Conservation (phyloP, 495 filamentous ascomycete genomes). For the Penicillium pulvis region DNA sequence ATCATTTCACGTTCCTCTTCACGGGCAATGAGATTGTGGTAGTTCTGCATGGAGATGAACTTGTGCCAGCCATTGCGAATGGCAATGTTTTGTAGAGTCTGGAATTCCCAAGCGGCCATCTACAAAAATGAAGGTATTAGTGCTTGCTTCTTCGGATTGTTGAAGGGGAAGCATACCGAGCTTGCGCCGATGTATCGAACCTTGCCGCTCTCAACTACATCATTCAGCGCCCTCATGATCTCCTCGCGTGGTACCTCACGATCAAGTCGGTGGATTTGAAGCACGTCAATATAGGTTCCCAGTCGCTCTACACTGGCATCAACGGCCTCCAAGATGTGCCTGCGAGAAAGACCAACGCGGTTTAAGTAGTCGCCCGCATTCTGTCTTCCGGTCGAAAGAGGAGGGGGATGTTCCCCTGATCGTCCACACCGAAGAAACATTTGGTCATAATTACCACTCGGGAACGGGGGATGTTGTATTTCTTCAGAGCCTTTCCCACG, state of each 20-base stretch:
- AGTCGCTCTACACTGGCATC: slow-evolving; percentile 48
- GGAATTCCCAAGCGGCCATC: slow-evolving; percentile 53
- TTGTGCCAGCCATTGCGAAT: slow-evolving; percentile 47
- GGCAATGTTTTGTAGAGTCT: slow-evolving; percentile 48
- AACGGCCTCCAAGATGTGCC: slow-evolving; percentile 54
- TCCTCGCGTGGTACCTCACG: slow-evolving; percentile 60
- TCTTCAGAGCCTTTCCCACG: slow-evolving; percentile 73
- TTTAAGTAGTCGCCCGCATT: slow-evolving; percentile 34
- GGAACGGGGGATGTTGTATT: slow-evolving; percentile 70
- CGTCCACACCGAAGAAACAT: slow-evolving; percentile 45
- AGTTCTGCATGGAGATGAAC: slow-evolving; percentile 55
- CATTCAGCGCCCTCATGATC: slow-evolving; percentile 74
- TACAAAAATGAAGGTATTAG: slow-evolving; percentile 1
- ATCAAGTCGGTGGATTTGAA: slow-evolving; percentile 70
- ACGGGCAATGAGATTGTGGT: slow-evolving; percentile 51
- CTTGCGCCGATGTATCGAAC: slow-evolving; percentile 48
- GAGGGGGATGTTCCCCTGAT: slow-evolving; percentile 4
- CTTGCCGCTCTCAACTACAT: slow-evolving; percentile 64
- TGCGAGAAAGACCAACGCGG: slow-evolving; percentile 45
- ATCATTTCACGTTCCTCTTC: slow-evolving; percentile 58
- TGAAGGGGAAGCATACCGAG: slow-evolving; percentile 19
- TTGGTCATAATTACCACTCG: slow-evolving; percentile 75
- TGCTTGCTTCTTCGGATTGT: slow-evolving; percentile 9
- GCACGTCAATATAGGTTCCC: slow-evolving; percentile 56
- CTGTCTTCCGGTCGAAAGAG: slow-evolving; percentile 5